These are phyloP conservation scores for Bruguiera sexangula DNA, from an alignment of 345 rosid species.

Conservation along the genomic window DNA sequence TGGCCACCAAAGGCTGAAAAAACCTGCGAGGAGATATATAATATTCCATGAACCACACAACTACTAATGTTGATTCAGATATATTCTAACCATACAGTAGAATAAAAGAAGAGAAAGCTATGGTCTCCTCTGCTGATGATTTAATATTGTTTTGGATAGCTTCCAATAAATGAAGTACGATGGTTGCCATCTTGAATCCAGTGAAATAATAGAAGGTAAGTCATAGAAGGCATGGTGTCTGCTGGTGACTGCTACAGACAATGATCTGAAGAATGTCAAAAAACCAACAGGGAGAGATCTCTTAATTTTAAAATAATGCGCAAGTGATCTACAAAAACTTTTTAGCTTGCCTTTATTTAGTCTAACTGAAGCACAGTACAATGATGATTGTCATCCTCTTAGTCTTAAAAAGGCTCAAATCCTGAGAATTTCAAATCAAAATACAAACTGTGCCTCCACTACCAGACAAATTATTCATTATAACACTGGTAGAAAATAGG, in stretches of 20 bases:
- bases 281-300: neutral
- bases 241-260: neutral
- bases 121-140: no score
- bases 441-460: neutral
- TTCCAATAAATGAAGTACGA: neutral
- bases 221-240: neutral
- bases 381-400: no score
- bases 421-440: neutral
- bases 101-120: neutral
- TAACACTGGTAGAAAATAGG: neutral
- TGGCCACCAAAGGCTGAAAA: slow-evolving; percentile 69
- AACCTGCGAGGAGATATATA: slow-evolving; percentile 43
- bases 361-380: no score
- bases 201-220: neutral
- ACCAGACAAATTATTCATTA: neutral
- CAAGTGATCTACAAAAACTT: neutral
- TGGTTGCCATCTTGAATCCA: neutral
- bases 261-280: neutral
- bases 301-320: neutral
- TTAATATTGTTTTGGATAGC: neutral
- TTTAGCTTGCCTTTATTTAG: no score
- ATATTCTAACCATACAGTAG: neutral
- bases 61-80: neutral
- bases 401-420: neutral
- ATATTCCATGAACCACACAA: neutral